Evolutionary conservation across 495 filamentous ascomycete genomes (phyloP), one percentile per base, ranked within the genome.

Genomic region (Penicillium pulvis): DNA sequence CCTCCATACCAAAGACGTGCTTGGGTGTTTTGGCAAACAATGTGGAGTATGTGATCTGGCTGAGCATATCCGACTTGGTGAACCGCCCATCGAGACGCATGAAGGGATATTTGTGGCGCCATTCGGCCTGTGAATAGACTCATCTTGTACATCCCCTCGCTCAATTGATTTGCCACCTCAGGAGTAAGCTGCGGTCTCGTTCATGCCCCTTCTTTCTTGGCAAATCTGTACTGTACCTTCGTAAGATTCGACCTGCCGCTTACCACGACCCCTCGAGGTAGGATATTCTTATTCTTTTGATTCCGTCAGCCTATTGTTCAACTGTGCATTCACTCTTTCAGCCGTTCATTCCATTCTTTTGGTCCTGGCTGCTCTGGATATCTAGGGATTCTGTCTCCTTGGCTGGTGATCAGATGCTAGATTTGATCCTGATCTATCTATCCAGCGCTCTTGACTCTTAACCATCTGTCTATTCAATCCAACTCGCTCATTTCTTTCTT

Each of bases 141-240:
- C 24, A 47, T 55, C 24, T 8, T 19, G 30, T 50, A 23, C 43
- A 43, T 16, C 31, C 19, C 48, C 31, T 51, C n/a, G 48, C 16
- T 11, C 6, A 51, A 33, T 20, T 23, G 28, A 47, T 39, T 51
- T 52, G 55, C 28, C n/a, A 26, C 51, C 35, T 57, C 49, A 57
- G 53, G 35, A 46, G 43, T 23, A 7, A 49, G 10, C 10, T 47
- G 16, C 3, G 9, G 36, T 20, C 46, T 43, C 14, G 17, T 56
- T 49, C 36, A 41, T 0, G 1, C 55, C 62, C 62, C 60, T 65
- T 68, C 59, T 62, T 68, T 59, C 65, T 65, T 68, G 65, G 65
- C 65, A 24, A 48, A n/a, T 45, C 12, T 35, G 8, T 51, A 49
- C 26, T 28, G 28, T 28, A 28, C 45, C 45, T 24, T 41, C 31